Evolutionary conservation across 306 rosid species (phyloP), one percentile per base, ranked within the genome.

Genomic region (Lithocarpus polystachyus): DNA sequence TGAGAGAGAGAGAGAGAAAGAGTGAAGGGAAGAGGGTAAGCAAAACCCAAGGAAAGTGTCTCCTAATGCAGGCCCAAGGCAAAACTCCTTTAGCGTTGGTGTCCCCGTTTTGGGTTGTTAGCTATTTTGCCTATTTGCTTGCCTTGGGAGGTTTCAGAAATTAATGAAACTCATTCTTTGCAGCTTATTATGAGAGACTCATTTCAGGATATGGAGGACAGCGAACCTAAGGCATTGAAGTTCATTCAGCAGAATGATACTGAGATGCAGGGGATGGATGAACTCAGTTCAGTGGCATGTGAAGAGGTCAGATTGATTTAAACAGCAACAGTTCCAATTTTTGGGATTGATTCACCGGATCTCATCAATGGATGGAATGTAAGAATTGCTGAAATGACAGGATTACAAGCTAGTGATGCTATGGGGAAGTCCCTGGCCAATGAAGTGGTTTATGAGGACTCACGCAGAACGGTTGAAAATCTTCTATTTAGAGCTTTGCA

Each of bases 71-170:
- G 88, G 85, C 74, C 88, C 97, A 90, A 91, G 93, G 90, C 91
- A 94, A 90, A 87, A 82, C 94, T 89, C 78, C 88, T 88, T 92
- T 84, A 74, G 95, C 90, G 97, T 92, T 97, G 97, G 92, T 94
- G 98, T 94, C 93, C 84, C 92, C 90, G 91, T 87, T 88, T 92
- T 77, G 71, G 79, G 60, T 72, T 81, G 82, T 82, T 83, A 53
- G 54, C 72, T 80, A 75, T 72, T 75, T 90, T 97, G 43, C 43
- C 43, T 37, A 37, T 37, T 37, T 37, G 2, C 10, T 37, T 37
- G 45, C 45, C 45, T 37, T 37, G 45, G 43, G 2, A 37, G 45
- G 45, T 37, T 37, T 37, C 2, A 37, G 45, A 37, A 37, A 37
- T 37, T 37, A 37, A 37, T 37, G 45, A 2, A 0, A 37, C 10